A percentile compares a stretch with the other conserved stretches of the same genome.
Evolutionary conservation across 352 stramenopile genomes (phyloP).

Genomic region (Globisporangium takayamanum): DNA sequence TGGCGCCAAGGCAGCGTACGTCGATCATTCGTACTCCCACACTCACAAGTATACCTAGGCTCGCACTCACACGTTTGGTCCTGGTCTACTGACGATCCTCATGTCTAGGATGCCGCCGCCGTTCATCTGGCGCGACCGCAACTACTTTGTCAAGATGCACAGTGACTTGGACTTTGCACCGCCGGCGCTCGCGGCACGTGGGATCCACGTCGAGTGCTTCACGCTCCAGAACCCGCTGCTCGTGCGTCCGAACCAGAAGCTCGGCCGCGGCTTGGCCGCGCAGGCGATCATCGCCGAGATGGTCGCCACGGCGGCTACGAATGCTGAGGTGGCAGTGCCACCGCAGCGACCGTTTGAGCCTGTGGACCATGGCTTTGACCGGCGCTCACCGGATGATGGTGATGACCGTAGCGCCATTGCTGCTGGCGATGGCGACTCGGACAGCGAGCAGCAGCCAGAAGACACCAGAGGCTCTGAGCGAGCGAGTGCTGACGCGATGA

Average conservation of each 20-base stretch:
- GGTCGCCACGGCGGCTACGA: constrained; percentile 20
- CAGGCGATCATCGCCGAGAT: constrained; percentile 74
- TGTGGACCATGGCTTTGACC: constrained; percentile 15
- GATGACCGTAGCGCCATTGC: no score
- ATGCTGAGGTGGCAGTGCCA: not conserved
- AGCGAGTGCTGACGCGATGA: constrained; percentile 11
- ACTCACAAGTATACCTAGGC: not conserved
- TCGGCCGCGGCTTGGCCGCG: constrained; percentile 61
- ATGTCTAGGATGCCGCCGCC: constrained; percentile 41
- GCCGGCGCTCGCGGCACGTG: constrained; percentile 37
- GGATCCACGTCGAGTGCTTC: constrained; percentile 53
- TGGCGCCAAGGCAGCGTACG: constrained; percentile 59
- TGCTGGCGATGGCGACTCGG: not conserved
- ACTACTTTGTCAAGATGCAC: constrained; percentile 76
- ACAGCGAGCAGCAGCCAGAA: not conserved
- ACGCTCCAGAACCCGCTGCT: constrained; percentile 46
- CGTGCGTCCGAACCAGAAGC: constrained; percentile 62
- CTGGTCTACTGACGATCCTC: not conserved
- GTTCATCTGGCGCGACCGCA: constrained; percentile 64
- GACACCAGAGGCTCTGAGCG: not conserved
- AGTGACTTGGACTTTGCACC: constrained; percentile 65
- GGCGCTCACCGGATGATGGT: not conserved
- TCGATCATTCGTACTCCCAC: constrained; percentile 1
- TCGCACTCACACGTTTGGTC: not conserved
- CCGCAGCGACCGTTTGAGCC: not conserved